Base-by-base conservation (phyloP, 257 asterid species). In the Lantana camara region DNA sequence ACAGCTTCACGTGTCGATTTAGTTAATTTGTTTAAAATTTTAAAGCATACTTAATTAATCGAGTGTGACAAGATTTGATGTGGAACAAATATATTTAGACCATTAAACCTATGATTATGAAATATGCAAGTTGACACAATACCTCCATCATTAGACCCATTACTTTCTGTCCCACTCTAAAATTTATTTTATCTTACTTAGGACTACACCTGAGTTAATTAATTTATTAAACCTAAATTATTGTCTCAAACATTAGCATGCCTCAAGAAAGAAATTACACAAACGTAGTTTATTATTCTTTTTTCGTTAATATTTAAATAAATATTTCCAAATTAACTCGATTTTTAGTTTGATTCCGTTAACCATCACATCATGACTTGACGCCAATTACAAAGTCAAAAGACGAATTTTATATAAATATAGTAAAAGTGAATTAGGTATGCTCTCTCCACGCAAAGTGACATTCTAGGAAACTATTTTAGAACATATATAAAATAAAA, bases 121-220 rank as follows among this genome's bases (percentile, higher is more conserved):
- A n/a, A n/a, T n/a, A 20, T 49, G 49, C 48, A 72, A 29, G 15
- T 44, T 21, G 41, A n/a, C 44, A 52, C 60, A 30, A 38, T 1
- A 57, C 27, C 64, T 27, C 50, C 49, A 73, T 71, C n/a, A 71
- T 67, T 54, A 74, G 16, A 57, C 74, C 77, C 66, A 66, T 76
- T 55, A 60, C 65, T 41, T 57, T 62, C 20, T 75, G 74, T 62
- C 73, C 63, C 63, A 42, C 51, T 49, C 72, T 14, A 42, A 38
- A 27, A 3, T 17, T 71, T 4, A 35, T 35, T 27, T 27, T 2
- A 27, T 27, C 23, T 59, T 24, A 16, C 13, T n/a, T 21, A 61
- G 42, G 13, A 41, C 59, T 69, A 60, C 68, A 69, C 56, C 55
- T 68, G 73, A 59, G 54, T 32, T 14, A 41, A 63, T 27, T 35